Conservation (phyloP, 768 basidiomycete genomes). For the Mrakia frigida region DNA sequence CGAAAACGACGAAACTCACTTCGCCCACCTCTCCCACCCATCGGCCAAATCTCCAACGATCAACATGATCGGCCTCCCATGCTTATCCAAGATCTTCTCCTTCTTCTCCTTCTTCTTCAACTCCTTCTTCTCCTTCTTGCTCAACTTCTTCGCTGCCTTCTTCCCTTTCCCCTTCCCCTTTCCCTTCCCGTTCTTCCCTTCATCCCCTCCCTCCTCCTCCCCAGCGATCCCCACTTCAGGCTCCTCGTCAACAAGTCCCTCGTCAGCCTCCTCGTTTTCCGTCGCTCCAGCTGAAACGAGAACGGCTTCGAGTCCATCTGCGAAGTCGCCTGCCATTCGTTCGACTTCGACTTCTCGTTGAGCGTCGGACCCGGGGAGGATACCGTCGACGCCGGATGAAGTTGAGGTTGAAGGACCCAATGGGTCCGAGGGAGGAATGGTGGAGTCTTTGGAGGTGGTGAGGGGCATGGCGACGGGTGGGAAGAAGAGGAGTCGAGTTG, state of each 20-base stretch:
- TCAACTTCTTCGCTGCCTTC: neutral
- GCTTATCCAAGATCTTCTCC: conserved; percentile 43
- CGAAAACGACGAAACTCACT: conserved; percentile 35
- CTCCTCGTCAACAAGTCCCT: conserved; percentile 39
- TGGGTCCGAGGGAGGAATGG: conserved; percentile 38
- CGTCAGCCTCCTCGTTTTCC: conserved; percentile 31
- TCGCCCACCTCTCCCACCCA: conserved; percentile 48
- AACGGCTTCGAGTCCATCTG: neutral
- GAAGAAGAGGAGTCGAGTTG: conserved; percentile 44
- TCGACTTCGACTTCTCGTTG: conserved; percentile 30
- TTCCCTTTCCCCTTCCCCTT: neutral
- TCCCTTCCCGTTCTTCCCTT: neutral
- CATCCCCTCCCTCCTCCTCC: neutral
- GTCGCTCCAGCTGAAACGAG: neutral
- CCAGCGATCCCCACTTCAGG: conserved; percentile 34
- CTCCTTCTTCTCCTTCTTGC: conserved; percentile 12
- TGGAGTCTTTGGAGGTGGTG: conserved; percentile 31
- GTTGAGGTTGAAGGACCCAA: conserved; percentile 44
- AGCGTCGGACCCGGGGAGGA: neutral
- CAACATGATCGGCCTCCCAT: conserved; percentile 45
- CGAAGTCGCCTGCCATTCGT: conserved; percentile 39
- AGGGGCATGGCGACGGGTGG: conserved; percentile 43
- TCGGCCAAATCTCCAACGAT: conserved; percentile 45
- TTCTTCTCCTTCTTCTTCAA: conserved; percentile 40
- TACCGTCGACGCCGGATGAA: neutral